Base-by-base conservation (phyloP, 371 early-diverging fungal species). In the Syncephalastrum contaminatum region DNA sequence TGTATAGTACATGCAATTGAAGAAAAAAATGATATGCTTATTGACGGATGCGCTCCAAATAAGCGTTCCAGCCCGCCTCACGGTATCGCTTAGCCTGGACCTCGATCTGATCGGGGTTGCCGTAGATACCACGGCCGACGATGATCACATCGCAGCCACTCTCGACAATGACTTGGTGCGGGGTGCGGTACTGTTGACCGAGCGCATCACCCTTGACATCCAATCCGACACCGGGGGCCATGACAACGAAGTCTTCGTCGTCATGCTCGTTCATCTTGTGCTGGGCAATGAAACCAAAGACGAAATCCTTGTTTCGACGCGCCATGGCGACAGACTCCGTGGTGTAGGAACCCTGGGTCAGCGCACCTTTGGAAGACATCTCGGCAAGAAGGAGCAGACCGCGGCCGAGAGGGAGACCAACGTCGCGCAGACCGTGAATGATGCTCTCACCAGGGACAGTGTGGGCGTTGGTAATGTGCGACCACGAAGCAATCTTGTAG, bases 81-180 rank as follows among this genome's bases (percentile, higher is more conserved):
- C 87, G 84, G 70, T 95, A 98, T 48, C 85, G 77, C 67, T 86
- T 77, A 19, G 94, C 95, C 64, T 90, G 89, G 2, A 47, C 60
- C 30, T 74, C 84, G 3, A 87, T 69, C 60, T 92, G 86, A 36
- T 87, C 86, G 16, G 83, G 90, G 4, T 83, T 74, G 20, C 90
- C 94, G 67, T 97, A 96, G 60, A 98, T 94, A 50, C 94, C 97
- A 48, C 98, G 81, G 25, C 98, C 98, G 2, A 98, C 98, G 73
- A 98, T 98, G 61, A 98, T 96, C 16, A 97, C 83, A 79, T 98
- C 98, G 51, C 93, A 88, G 15, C 88, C 89, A 57, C 84, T 85
- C 19, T 90, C 88, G n/a, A 82, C 67, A 53, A 98, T 79, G 22
- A 95, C 96, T 53, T 90, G 75, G 48, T 84, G 74, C 36, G 97